Base-by-base conservation (phyloP, 1,139 yeast species). In the Candida sp. region DNA sequence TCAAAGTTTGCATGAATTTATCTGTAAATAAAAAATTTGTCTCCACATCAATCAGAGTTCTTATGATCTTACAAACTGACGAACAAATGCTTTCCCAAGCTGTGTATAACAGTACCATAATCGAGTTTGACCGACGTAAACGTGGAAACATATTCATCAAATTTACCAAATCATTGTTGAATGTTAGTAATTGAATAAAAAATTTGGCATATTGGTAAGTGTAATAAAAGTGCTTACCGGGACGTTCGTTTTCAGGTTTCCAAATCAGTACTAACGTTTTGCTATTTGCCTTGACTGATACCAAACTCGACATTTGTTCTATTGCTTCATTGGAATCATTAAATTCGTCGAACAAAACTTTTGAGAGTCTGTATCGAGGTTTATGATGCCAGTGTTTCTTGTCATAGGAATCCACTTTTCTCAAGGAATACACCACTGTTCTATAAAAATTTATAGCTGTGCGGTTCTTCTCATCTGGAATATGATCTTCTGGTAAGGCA, bases 351-450 rank as follows among this genome's bases (percentile, higher is more conserved):
- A 68, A 76, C 19, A 73, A 65, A 7, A 90, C 79, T 43, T 66
- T 70, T 0, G 98, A 88, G n/a, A 87, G 67, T 46, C 91, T 70
- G 56, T 77, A 90, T 3, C 81, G 74, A 1, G 97, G 95, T 43
- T 87, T 79, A 56, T 93, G 99, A 43, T 90, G 96, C 97, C 97
- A 90, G 45, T 82, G 88, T 58, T 83, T 87, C 61, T 86, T 90
- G 58, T 93, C 98, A 21, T 77, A 68, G 0, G 69, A 48, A 21
- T 77, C 64, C 5, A 90, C 58, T 37, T 57, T 62, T 33, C 54
- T 58, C 19, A 74, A 57, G 21, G 70, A 57, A 3, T 47, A 45
- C 3, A 70, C 50, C 4, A 71, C 53, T 3, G 55, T 43, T 9
- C 53, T 46, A 43, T 53, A 63, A 40, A 67, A 62, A 3, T 48